Base-by-base conservation (phyloP, 805 yeast genomes). In the Candida pini region DNA sequence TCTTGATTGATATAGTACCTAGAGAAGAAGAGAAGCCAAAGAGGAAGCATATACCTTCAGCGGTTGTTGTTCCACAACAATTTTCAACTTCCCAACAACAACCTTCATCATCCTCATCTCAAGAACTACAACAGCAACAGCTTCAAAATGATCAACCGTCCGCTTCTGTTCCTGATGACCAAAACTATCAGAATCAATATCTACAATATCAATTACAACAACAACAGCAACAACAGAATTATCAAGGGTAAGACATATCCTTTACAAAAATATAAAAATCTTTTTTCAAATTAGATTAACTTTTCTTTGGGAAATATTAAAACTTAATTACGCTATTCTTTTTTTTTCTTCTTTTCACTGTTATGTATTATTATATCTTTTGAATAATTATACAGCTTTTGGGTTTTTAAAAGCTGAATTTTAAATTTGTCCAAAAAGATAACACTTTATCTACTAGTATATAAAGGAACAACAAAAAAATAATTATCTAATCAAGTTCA, bases 1-100 rank as follows among this genome's bases (percentile, higher is more conserved):
- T 92, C 54, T 64, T 92, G 36, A 92, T 92, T 47, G 99, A 92
- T 56, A 87, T 92, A 19, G 97, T 90, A 4, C 97, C 98, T 5
- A 68, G 97, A 38, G 95, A 84, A 48, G 88, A 80, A 53, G 87
- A 78, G 50, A 76, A 69, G 57, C 75, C 74, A 4, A 73, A 70
- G 34, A 41, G 44, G 31, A 45, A 47, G 26, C 45, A 41, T 30
- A 35, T 40, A 22, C 53, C 38, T 28, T 33, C 33, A 26, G 38
- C 59, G 17, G 54, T 53, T 42, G 47, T 48, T 30, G 52, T 47
- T 19, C 43, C 38, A 13, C 30, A 22, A 5, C 38, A 24, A 9
- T 6, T 29, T 8, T 18, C 40, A 26, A 14, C 26, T 8, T 8
- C n/a, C 24, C 37, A 34, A 20, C 34, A 31, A 18, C 36, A 33